Evolutionary conservation across 768 basidiomycete genomes (phyloP), one percentile per base, ranked within the genome.

Genomic region (Chalciporus chontae): DNA sequence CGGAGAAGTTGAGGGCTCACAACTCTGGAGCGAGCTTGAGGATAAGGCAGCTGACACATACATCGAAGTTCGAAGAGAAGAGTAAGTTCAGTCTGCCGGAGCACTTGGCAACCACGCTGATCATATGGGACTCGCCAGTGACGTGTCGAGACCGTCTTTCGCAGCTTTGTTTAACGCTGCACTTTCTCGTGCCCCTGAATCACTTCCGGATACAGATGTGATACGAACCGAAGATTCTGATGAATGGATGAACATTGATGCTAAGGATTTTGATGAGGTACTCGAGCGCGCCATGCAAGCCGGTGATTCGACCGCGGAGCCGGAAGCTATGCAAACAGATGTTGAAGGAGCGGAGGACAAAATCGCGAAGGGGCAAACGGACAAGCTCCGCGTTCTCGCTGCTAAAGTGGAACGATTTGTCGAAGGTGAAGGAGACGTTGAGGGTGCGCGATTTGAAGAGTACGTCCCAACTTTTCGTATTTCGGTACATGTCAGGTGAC

Each of bases 391-490:
- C 57, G 77, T 79, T 52, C 75, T 99, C 45, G 94, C 96, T 10
- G 70, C 78, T 52, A 90, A 90, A 63, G 91, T 99, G 1, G 87
- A 90, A 58, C 72, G 74, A n/a, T 99, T 99, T 63, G 84, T 99
- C 2, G 84, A 92, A 57, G 93, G 89, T 3, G 71, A 94, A 62
- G 96, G 96, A 2, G 87, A 90, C 51, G 52, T 96, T 8, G 87
- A 91, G 54, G 96, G 96, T 4, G 96, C 93, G 0, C 71, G 76
- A 54, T 95, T 99, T 61, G 83, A 85, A 47, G 95, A 97, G 94
- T 98, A 69, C 62, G 87, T 73, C 15, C 38, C 40, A 42, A 23
- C 47, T 47, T 31, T 47, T 32, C 45, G 39, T 24, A n/a, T 23
- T 21, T 11, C 24, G 18, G 36, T 31, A 36, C 36, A 19, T 21